These are phyloP conservation scores for Podila minutissima DNA, from an alignment of 192 early-diverging fungal species.

Conservation along the genomic window DNA sequence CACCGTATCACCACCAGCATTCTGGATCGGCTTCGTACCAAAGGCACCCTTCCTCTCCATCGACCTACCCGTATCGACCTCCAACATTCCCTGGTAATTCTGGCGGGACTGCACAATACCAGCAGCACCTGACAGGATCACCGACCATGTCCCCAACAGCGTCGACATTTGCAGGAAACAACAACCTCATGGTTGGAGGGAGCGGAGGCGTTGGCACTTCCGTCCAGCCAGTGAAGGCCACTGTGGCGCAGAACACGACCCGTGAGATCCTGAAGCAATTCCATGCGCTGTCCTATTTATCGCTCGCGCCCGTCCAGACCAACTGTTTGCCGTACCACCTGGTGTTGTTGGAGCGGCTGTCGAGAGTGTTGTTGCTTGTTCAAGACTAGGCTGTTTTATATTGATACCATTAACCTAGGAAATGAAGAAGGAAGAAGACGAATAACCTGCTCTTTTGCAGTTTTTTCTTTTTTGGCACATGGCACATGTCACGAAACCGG, in stretches of 20 bases:
- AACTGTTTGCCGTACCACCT: slow-evolving; percentile 63
- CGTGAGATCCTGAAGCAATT: slow-evolving; percentile 63
- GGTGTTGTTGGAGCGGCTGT: slow-evolving; percentile 58
- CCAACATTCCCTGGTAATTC: not conserved
- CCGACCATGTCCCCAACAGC: slow-evolving; percentile 1
- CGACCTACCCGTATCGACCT: not conserved
- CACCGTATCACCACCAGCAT: not conserved
- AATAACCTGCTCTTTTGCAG: no score
- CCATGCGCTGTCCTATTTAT: slow-evolving; percentile 60
- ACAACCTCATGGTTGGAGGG: not conserved
- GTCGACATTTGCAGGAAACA: slow-evolving; percentile 4
- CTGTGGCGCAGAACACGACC: slow-evolving; percentile 48
- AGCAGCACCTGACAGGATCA: not conserved
- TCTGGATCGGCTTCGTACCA: not conserved
- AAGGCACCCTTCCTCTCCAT: not conserved
- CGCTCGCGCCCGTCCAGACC: slow-evolving; percentile 51
- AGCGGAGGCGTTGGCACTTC: not conserved
- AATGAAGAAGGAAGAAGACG: not conserved
- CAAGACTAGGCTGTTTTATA: not conserved
- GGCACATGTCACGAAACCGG: no score
- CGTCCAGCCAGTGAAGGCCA: not conserved
- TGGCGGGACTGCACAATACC: not conserved
- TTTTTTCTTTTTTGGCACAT: no score
- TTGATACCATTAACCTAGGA: not conserved
- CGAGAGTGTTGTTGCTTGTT: slow-evolving; percentile 54